Conservation (phyloP, 805 yeast species). For the Candida manassasensis region DNA sequence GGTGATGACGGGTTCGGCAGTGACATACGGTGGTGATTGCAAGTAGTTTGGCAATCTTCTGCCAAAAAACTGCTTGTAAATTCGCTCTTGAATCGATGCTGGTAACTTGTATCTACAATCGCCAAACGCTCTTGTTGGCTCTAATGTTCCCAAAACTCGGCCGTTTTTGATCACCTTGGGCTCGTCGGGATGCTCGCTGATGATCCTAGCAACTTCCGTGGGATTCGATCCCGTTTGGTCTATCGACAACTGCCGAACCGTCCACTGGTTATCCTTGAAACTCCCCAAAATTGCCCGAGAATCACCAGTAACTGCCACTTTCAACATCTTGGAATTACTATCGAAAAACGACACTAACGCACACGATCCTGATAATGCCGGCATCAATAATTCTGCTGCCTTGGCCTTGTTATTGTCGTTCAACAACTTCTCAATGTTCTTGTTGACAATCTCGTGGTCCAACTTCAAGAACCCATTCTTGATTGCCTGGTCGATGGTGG, state of each 20-base stretch:
- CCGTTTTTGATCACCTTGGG: conserved; percentile 80
- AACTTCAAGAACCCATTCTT: conserved; percentile 73
- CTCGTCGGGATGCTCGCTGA: conserved; percentile 88
- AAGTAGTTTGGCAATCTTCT: conserved; percentile 68
- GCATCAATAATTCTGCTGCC: conserved; percentile 74
- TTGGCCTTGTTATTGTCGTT: conserved; percentile 61
- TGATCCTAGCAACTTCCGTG: conserved; percentile 77
- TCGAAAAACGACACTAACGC: conserved; percentile 86
- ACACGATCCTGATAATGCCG: conserved; percentile 95
- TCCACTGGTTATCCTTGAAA: conserved; percentile 69
- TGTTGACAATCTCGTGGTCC: conserved; percentile 82
- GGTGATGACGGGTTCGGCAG: conserved; percentile 91
- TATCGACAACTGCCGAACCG: conserved; percentile 76
- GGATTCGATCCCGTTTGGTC: conserved; percentile 95
- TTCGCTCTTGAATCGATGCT: conserved; percentile 64
- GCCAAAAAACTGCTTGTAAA: conserved; percentile 77
- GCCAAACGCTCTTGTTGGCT: conserved; percentile 96
- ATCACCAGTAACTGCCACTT: conserved; percentile 95
- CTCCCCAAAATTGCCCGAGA: conserved; percentile 88
- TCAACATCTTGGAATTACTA: conserved; percentile 60
- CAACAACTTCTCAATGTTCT: conserved; percentile 65
- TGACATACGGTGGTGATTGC: conserved; percentile 92
- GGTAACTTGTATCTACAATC: conserved; percentile 92
- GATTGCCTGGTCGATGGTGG: conserved; percentile 73
- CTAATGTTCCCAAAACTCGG: conserved; percentile 86